Conservation (phyloP, 176 grass and related monocot species). For the Poa pratensis region DNA sequence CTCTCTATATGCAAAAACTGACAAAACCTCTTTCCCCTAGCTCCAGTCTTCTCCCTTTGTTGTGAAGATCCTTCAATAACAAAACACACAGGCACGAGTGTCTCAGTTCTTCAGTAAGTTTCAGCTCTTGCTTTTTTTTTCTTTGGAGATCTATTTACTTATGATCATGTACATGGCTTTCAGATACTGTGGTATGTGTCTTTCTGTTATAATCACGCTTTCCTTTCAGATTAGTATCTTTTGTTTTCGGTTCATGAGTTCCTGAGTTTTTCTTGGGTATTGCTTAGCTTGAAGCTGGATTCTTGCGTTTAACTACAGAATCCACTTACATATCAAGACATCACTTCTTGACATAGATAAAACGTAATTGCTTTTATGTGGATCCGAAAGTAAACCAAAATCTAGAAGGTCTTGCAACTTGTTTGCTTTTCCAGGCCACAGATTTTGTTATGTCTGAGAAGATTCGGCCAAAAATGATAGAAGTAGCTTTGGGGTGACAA, state of each 20-base stretch:
- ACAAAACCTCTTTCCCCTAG: conserved; percentile 28
- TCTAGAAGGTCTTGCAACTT: not conserved
- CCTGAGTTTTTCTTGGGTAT: conserved; percentile 15
- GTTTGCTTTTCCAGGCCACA: not conserved
- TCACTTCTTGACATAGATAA: conserved; percentile 29
- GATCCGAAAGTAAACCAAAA: not conserved
- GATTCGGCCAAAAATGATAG: conserved; percentile 11
- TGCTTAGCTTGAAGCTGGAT: conserved; percentile 17
- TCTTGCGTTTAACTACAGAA: conserved; percentile 23
- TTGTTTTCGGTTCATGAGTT: conserved; percentile 25
- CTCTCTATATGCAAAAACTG: conserved; percentile 23
- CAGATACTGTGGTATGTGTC: conserved; percentile 8
- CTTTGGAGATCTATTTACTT: conserved; percentile 31
- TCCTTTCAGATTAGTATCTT: not conserved
- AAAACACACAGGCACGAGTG: not conserved
- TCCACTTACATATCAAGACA: conserved; percentile 24
- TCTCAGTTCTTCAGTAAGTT: conserved; percentile 34
- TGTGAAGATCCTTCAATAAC: conserved; percentile 21
- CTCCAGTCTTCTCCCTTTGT: conserved; percentile 22
- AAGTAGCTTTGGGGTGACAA: conserved; percentile 28
- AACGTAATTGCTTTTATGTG: not conserved
- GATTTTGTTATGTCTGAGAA: conserved; percentile 10
- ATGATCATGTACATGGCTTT: conserved; percentile 22
- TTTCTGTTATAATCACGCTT: not conserved
- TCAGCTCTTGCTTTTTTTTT: conserved; percentile 34